Evolutionary conservation across 805 yeast genomes (phyloP).

Genomic region (Starmerella apis): DNA sequence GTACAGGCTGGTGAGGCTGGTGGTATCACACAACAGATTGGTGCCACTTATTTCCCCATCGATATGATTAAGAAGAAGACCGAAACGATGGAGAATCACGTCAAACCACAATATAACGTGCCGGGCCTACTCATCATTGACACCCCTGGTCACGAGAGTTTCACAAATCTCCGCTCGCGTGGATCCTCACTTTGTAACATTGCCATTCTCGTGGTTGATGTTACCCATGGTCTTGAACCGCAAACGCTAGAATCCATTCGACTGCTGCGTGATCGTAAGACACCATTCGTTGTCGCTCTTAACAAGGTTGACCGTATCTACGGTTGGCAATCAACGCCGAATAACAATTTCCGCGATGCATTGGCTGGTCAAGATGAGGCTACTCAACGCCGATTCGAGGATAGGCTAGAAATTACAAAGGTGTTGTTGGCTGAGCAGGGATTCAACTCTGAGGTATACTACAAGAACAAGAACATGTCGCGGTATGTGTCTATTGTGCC

Average conservation of each 20-base stretch:
- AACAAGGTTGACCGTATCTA: constrained; percentile 96
- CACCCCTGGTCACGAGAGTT: constrained; percentile 99
- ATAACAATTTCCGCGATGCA: constrained; percentile 93
- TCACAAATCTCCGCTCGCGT: constrained; percentile 92
- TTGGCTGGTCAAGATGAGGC: constrained; percentile 68
- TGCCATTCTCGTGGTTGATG: constrained; percentile 95
- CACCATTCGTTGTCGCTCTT: constrained; percentile 94
- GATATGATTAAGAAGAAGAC: constrained; percentile 88
- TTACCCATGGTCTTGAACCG: constrained; percentile 98
- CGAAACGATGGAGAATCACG: constrained; percentile 76
- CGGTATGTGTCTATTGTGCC: constrained; percentile 94
- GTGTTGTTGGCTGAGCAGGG: constrained; percentile 95
- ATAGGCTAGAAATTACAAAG: constrained; percentile 72
- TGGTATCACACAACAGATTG: constrained; percentile 99
- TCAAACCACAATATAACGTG: constrained; percentile 72
- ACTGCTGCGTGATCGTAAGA: constrained; percentile 88
- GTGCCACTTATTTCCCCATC: constrained; percentile 99
- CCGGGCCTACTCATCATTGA: constrained; percentile 96
- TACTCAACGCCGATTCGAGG: constrained; percentile 87
- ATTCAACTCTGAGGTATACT: constrained; percentile 91
- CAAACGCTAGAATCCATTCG: constrained; percentile 93
- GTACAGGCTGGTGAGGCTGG: constrained; percentile 99
- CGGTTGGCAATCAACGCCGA: constrained; percentile 85
- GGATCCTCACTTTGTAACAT: constrained; percentile 99
- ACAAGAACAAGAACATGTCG: constrained; percentile 86